Evolutionary conservation across 1,284 basidiomycete species (phyloP), one percentile per base, ranked within the genome.

Genomic region (Xerocomus cyaneibrunnescens): DNA sequence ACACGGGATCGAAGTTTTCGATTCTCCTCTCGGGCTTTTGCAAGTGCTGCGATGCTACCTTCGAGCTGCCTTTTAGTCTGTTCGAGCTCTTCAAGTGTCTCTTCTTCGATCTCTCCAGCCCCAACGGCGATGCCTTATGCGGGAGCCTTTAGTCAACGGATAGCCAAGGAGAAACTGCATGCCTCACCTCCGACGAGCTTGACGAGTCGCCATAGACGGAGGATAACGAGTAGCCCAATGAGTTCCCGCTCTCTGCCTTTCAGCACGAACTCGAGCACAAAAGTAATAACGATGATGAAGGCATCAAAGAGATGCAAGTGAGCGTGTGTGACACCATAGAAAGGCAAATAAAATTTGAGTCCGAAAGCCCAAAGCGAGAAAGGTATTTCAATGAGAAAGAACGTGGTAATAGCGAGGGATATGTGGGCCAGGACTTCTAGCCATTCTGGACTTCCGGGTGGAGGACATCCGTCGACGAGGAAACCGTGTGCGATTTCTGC

Each of bases 311-410:
- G 62, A 67, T 92, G 89, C 17, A 92, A 68, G 4, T 67, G 57
- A 3, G 84, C 76, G 58, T 86, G 83, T 3, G 74, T 70, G 14
- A 77, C 64, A 13, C 62, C 62, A 19, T 72, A 75, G 52, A 80
- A 75, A 7, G 88, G 88, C 57, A 81, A 75, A 63, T 84, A 87
- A 62, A 72, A 84, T 31, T 66, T 62, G 21, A 64, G 37, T 3
- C 88, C 87, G 42, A 88, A 76, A 0, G 84, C 77, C 78, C 81
- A 89, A 9, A 87, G 54, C 3, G 79, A 70, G 40, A 88, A 56
- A 2, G 88, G 86, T 44, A 92, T 87, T 80, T 92, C 89, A 56
- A 84, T 28, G 22, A 92, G 67, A 77, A 92, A 91, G 64, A 87
- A 62, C 9, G 79, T 76, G 50, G 83, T 88, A 50, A 91, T 90